Base-by-base conservation (phyloP, 2,329 filamentous ascomycete genomes). In the Epichloe elymi region DNA sequence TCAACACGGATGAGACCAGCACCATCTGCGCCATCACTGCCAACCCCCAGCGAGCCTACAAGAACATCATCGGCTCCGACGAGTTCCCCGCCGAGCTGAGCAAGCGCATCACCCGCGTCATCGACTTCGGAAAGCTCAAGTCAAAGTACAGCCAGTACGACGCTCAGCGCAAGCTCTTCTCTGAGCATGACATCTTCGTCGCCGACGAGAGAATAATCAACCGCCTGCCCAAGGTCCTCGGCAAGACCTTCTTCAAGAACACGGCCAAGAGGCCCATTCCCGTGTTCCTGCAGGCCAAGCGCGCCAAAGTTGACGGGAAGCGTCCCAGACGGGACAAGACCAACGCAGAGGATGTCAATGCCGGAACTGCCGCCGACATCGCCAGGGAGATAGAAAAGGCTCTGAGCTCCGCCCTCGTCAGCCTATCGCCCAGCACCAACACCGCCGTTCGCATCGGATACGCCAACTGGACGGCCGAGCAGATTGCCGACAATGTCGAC, bases 161-260 rank as follows among this genome's bases (percentile, higher is more conserved):
- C 72, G 82, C 81, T 49, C 83, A 87, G 68, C 78, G 93, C 57
- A 88, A 93, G 67, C 78, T 98, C 37, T 79, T 85, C 55, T 74
- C 81, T 43, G 88, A 95, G 67, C 88, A 96, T 68, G 93, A 97
- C 65, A 73, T 97, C 51, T 97, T 98, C 72, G 76, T 98, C 52
- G 91, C 86, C 49, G 93, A 98, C 66, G 87, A 95, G 63, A 78
- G 93, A 46, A 86, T 98, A 60, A 74, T 83, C 63, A 83, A 78
- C 65, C 71, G 75, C 30, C 76, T 97, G 53, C 88, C 90, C 51
- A 78, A 80, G 57, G 74, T 83, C 3, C 80, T 98, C 12, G 93
- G 91, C 60, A 97, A 95, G 73, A 85, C 85, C 2, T 97, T 98
- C 68, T 97, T 93, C 78, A 85, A 89, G 72, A 77, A 72, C 51